phyloP scores from a whole-genome alignment of 2,329 filamentous ascomycete genomes.

The Sporothrix brunneoviolacea region DNA sequence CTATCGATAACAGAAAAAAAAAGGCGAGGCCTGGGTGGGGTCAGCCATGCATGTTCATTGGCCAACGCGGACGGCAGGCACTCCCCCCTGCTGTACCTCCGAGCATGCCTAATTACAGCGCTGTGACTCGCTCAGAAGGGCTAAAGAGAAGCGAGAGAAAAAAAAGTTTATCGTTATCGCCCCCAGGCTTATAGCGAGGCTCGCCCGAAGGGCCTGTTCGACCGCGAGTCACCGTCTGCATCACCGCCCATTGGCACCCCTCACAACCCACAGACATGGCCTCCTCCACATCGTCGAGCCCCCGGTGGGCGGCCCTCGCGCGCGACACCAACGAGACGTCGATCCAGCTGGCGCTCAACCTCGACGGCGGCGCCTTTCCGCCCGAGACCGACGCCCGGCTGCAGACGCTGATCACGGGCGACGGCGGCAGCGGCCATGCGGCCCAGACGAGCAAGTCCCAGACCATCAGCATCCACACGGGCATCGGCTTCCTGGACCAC shows the following conservation, averaged over 20 bases:
- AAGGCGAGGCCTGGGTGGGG: neutral
- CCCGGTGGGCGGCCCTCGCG: slow-evolving; percentile 70
- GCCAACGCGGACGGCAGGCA: neutral
- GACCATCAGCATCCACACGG: slow-evolving; percentile 80
- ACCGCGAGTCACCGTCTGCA: too few species aligned
- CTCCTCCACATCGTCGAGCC: slow-evolving; percentile 22
- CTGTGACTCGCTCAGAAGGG: slow-evolving; percentile 11
- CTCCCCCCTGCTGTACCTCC: neutral
- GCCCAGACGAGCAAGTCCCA: slow-evolving; percentile 79
- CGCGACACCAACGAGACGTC: slow-evolving; percentile 98
- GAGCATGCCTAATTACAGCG: slow-evolving; percentile 14
- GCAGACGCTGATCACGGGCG: slow-evolving; percentile 38
- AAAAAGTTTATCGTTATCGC: neutral
- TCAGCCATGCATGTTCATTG: neutral
- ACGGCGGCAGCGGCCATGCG: slow-evolving; percentile 57
- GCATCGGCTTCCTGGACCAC: slow-evolving; percentile 96
- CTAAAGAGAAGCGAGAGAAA: neutral
- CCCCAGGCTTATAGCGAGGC: too few species aligned
- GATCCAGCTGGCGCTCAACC: slow-evolving; percentile 84
- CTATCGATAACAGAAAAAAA: slow-evolving; percentile 11
- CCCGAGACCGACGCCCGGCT: slow-evolving; percentile 54
- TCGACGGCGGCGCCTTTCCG: slow-evolving; percentile 75
- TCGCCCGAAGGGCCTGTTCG: too few species aligned
- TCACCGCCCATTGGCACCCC: too few species aligned
- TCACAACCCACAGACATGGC: slow-evolving; percentile 17